Evolutionary conservation across 2,329 filamentous ascomycete genomes (phyloP).

Genomic region (Alternaria sp.): DNA sequence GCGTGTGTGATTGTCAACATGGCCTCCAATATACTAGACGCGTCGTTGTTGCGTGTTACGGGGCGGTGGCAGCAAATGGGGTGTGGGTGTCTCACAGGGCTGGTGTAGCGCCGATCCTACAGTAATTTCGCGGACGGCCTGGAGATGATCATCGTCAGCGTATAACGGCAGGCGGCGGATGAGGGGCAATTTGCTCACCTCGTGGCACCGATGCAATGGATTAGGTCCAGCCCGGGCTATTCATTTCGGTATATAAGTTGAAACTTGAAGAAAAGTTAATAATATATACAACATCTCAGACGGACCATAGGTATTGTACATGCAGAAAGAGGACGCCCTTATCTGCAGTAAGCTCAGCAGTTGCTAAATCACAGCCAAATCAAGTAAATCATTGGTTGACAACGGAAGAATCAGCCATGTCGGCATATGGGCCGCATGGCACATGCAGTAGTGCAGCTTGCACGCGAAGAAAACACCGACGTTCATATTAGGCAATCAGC

Average conservation of each 20-base stretch:
- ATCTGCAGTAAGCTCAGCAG: neutral
- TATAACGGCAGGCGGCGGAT: constrained; percentile 7
- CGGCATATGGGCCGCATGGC: neutral
- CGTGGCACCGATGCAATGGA: constrained; percentile 7
- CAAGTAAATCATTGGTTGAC: neutral
- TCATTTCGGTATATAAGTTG: neutral
- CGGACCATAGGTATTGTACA: neutral
- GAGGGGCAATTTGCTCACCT: constrained; percentile 13
- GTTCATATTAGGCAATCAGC: neutral
- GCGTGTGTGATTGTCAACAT: constrained; percentile 13
- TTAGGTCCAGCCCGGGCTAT: neutral
- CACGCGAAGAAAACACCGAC: neutral
- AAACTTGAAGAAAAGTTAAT: neutral
- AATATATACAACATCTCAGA: neutral
- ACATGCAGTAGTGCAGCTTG: neutral
- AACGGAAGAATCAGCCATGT: neutral
- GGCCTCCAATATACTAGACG: constrained; percentile 7
- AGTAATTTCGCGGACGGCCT: constrained; percentile 32
- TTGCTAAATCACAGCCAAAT: neutral
- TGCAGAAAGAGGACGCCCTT: neutral
- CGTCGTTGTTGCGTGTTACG: constrained; percentile 21
- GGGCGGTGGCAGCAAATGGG: constrained; percentile 17
- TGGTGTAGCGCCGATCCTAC: constrained; percentile 30
- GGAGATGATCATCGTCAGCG: constrained; percentile 26
- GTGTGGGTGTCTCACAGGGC: constrained; percentile 18